Evolutionary conservation across 2,329 filamentous ascomycete species (phyloP), one percentile per base, ranked within the genome.

Genomic region (Colletotrichum magnum): DNA sequence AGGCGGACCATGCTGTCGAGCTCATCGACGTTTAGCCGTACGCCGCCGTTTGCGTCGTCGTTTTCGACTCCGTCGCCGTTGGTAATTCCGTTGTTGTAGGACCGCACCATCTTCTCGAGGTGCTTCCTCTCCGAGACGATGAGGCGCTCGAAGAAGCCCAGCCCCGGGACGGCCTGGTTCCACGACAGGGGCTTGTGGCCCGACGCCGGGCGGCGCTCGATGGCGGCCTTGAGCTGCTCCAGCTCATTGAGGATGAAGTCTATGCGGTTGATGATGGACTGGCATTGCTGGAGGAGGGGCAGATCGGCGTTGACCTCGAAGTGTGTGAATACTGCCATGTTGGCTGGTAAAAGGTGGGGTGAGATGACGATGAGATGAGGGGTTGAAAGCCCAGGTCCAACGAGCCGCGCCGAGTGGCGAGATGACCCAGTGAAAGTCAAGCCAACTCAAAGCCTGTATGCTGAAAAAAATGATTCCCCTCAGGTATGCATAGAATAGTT

Each of bases 141-240:
- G 5, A 72, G 59, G 21, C 70, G 59, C 45, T 72, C 70, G 41
- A 72, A 72, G 41, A 48, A 28, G 15, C 70, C 70, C 3, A 72
- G 52, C 1, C 70, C 70, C 2, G 70, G 64, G 6, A 72, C 62
- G 2, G 70, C 70, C 4, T 72, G 70, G 64, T 72, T 72, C 70
- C 70, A 72, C 6, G 60, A 52, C 4, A 71, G 41, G 10, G 64
- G 59, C 18, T 72, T 72, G 41, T 57, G 39, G 10, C 64, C 68
- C 10, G 69, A 50, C 6, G 57, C 45, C 4, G 70, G 70, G 18
- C 68, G 70, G 10, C 43, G 36, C 6, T 65, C 60, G 5, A 72
- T 56, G 15, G 68, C 68, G 2, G 50, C 51, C 4, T 72, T 72
- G 47, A 72, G 70, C 68, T 62, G 57, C 12, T 71, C 59, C 1